These are phyloP conservation scores for Solioccasus polychromus DNA, from an alignment of 768 basidiomycete genomes.

Conservation along the genomic window DNA sequence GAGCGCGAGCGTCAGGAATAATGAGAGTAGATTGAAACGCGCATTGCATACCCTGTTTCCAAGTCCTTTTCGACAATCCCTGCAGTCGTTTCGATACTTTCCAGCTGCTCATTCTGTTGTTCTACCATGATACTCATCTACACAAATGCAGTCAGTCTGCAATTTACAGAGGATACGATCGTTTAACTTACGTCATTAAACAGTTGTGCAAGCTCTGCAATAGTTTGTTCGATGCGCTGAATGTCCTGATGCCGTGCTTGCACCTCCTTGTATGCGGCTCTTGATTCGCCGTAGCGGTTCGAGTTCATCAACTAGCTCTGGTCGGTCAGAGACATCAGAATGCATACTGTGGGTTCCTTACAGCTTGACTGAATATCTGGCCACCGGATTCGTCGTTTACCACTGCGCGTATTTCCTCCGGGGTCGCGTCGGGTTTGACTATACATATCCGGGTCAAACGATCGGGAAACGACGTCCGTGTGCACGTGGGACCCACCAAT, in stretches of 20 bases:
- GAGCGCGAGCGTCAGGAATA: constrained; percentile 1
- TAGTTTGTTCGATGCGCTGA: constrained; percentile 89
- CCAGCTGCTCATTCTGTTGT: constrained; percentile 89
- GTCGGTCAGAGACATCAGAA: not conserved
- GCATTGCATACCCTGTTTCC: constrained; percentile 67
- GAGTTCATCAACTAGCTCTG: constrained; percentile 75
- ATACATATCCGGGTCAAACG: not conserved
- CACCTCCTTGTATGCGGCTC: constrained; percentile 93
- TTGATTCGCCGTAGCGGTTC: constrained; percentile 86
- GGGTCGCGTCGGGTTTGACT: constrained; percentile 93
- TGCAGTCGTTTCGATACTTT: constrained; percentile 77
- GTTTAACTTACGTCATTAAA: constrained; percentile 79
- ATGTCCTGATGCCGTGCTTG: constrained; percentile 96
- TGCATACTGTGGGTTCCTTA: constrained; percentile 29
- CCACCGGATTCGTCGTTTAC: constrained; percentile 78
- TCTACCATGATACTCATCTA: constrained; percentile 95
- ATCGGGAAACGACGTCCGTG: not conserved
- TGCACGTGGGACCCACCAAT: constrained; percentile 52
- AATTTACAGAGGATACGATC: not conserved
- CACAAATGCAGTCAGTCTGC: constrained; percentile 6
- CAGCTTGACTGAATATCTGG: constrained; percentile 91
- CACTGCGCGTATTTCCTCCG: constrained; percentile 84
- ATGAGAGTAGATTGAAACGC: not conserved
- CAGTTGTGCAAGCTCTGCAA: constrained; percentile 90
- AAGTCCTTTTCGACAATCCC: constrained; percentile 75